Evolutionary conservation across 441 rosid genomes (phyloP).

Genomic region (Melastoma candidum): DNA sequence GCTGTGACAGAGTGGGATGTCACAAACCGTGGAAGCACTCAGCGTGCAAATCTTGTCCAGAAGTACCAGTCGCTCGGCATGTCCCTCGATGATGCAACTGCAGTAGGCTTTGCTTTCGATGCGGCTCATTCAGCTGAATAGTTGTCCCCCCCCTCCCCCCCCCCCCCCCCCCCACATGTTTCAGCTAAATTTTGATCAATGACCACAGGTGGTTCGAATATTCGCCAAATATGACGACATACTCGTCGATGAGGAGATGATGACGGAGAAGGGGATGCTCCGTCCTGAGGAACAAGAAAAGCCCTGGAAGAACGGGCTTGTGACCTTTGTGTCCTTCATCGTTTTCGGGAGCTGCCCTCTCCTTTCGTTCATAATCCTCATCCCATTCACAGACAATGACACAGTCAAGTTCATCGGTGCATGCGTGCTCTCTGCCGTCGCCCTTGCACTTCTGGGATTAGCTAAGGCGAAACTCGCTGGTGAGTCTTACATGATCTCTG

Average conservation of each 20-base stretch:
- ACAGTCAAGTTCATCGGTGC: constrained; percentile 23
- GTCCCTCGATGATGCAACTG: constrained; percentile 26
- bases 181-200: not conserved
- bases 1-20: constrained; percentile 25
- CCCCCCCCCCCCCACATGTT: not conserved
- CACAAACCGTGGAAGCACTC: constrained; percentile 10
- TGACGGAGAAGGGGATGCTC: constrained; percentile 11
- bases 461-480: constrained; percentile 28
- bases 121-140: not conserved
- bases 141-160: not conserved
- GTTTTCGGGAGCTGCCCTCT: constrained; percentile 29
- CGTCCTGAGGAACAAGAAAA: constrained; percentile 15
- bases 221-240: constrained; percentile 25
- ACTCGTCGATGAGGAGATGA: constrained; percentile 27
- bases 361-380: constrained; percentile 29
- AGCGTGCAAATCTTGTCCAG: constrained; percentile 13
- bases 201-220: constrained; percentile 22
- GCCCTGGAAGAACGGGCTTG: constrained; percentile 31
- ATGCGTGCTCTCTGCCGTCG: constrained; percentile 23
- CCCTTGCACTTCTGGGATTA: constrained; percentile 30
- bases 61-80: constrained; percentile 27
- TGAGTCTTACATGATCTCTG: constrained; percentile 17
- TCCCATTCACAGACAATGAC: constrained; percentile 25
- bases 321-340: constrained; percentile 24
- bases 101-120: constrained; percentile 5